Evolutionary conservation across 495 filamentous ascomycete genomes (phyloP), one percentile per base, ranked within the genome.

Genomic region (Penicillium manginii): DNA sequence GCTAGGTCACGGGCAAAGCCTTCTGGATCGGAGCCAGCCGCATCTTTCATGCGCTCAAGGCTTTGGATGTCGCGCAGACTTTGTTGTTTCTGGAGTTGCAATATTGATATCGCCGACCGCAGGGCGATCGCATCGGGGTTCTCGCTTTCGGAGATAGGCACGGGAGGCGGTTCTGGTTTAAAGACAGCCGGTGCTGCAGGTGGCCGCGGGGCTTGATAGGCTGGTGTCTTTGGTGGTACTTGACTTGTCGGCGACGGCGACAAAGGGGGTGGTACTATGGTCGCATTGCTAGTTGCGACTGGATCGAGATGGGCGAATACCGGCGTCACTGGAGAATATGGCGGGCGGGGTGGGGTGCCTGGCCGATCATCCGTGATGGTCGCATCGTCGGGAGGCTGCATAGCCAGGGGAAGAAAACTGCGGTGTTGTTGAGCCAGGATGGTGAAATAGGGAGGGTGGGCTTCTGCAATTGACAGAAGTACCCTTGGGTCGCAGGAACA

Each of bases 61-160:
- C 78, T 72, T 57, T 78, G 78, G 42, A 96, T 84, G 70, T 96
- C 91, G 18, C 80, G 78, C n/a, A 83, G 67, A 15, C 87, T 87
- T 69, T 89, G 89, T 60, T 86, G 82, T 47, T 87, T 88, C 73
- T 97, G 92, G 45, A 94, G 74, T 75, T 93, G 90, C 32, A 97
- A 77, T 46, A 96, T 86, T 3, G 87, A 85, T 62, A 96, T 89
- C 3, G 92, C 88, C 19, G 87, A 86, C 37, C 86, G 84, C 26
- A 97, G 78, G 3, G 92, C 92, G 21, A 96, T 87, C 2, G 86
- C 91, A 76, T 97, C 92, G 4, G 91, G 85, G 63, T 96, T 96
- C 49, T 84, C 79, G 60, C 86, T 87, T 69, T 91, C 88, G 54
- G 84, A 83, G 64, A 96, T 86, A 11, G 91, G 87, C 12, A 84